Base-by-base conservation (phyloP, 1,284 basidiomycete species). In the Ustilago loliicola region DNA sequence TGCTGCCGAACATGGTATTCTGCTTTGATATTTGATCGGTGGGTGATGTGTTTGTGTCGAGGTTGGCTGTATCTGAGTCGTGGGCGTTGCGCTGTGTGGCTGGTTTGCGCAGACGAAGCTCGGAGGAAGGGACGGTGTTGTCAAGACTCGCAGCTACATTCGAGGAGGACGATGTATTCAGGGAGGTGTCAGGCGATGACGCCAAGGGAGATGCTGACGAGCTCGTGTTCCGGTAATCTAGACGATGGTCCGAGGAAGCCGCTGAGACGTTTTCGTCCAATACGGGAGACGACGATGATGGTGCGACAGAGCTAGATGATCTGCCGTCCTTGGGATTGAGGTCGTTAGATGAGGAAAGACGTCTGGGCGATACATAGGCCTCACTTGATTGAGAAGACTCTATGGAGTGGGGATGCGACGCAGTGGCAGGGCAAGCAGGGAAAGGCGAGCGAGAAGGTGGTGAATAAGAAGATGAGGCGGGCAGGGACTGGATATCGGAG, bases 1-100 rank as follows among this genome's bases (percentile, higher is more conserved):
- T 68, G 64, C 60, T 64, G 60, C 73, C 73, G 52, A 69, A 71
- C 68, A 76, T 76, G 40, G 38, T 53, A 53, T 60, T 11, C 25
- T 66, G 47, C 15, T 42, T 47, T 38, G 38, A 50, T 40, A 25
- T 9, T 17, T 23, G 57, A 17, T 45, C 38, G 21, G n/a, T 21
- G n/a, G 42, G n/a, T 45, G 27, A 21, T 23, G 45, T 9, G 19
- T 48, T 21, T 17, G n/a, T 30, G 4, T 36, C 15, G 23, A 29
- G 21, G 6, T 40, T 15, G 6, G 47, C 30, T 58, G 53, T 9
- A 32, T 45, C 25, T 25, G 40, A 1, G 17, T 30, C 36, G 15
- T 13, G n/a, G 19, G 38, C 34, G 30, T 19, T 40, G 38, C 38
- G 42, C 27, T 25, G 30, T 9, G 30, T 21, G 10, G 48, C 57